These are phyloP conservation scores for Pistacia atlantica DNA, from an alignment of 345 rosid species.

Conservation along the genomic window DNA sequence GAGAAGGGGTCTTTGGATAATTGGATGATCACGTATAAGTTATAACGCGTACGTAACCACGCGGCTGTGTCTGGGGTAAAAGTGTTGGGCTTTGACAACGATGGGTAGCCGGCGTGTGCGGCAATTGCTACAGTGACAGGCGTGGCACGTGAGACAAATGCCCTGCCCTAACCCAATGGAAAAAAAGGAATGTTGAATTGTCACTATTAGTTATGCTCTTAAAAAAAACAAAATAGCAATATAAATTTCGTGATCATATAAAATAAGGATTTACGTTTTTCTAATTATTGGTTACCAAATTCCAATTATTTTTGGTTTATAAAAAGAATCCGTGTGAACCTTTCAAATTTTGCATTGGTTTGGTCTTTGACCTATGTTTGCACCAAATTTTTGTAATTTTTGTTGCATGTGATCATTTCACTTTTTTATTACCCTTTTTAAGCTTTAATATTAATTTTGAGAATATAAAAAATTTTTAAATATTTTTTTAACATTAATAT, in stretches of 20 bases:
- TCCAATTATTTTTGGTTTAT: neutral
- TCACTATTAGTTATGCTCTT: neutral
- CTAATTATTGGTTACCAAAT: neutral
- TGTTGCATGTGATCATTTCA: too few species aligned
- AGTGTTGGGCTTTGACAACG: constrained; percentile 43
- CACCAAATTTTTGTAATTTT: neutral
- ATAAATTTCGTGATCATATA: constrained; percentile 1
- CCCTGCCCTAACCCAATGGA: neutral
- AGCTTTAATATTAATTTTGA: too few species aligned
- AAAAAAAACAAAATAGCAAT: neutral
- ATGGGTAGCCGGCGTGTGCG: constrained; percentile 38
- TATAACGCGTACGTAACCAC: constrained; percentile 31
- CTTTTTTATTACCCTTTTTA: too few species aligned
- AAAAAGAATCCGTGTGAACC: neutral
- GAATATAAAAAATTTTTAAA: too few species aligned
- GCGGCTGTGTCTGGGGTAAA: constrained; percentile 39
- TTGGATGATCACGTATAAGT: constrained; percentile 2
- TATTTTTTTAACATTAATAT: too few species aligned
- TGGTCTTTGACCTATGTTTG: neutral
- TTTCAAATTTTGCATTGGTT: neutral
- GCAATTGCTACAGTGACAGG: constrained; percentile 25
- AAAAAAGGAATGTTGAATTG: neutral
- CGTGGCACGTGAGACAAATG: constrained; percentile 19
- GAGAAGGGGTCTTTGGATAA: constrained; percentile 5
- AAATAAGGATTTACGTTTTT: neutral